Conservation (phyloP, 805 yeast genomes). For the Torulaspora gathmanii region DNA sequence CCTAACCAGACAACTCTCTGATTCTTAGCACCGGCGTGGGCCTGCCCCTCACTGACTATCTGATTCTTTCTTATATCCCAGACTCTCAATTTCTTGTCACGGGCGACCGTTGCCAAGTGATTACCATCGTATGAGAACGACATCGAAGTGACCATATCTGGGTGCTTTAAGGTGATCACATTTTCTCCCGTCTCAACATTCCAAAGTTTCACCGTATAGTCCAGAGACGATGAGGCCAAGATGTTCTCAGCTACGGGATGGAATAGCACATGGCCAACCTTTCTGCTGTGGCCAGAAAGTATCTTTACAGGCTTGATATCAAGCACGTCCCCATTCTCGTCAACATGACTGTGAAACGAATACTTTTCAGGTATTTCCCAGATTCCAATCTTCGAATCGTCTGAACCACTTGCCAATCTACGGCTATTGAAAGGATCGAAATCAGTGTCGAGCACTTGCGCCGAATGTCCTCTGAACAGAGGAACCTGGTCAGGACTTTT, state of each 20-base stretch:
- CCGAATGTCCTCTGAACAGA: conserved; percentile 91
- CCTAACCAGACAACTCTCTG: conserved; percentile 90
- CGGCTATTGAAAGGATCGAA: conserved; percentile 86
- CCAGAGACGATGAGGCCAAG: conserved; percentile 85
- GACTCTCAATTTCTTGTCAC: conserved; percentile 84
- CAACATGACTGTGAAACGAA: conserved; percentile 58
- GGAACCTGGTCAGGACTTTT: conserved; percentile 93
- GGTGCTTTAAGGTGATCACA: conserved; percentile 70
- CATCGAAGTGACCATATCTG: conserved; percentile 89
- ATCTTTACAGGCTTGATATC: conserved; percentile 70
- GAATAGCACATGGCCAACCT: conserved; percentile 86
- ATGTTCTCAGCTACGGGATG: conserved; percentile 87
- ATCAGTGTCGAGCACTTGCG: conserved; percentile 91
- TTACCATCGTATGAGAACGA: conserved; percentile 88
- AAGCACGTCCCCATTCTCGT: conserved; percentile 51
- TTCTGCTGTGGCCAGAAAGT: conserved; percentile 82
- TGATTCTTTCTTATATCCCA: conserved; percentile 84
- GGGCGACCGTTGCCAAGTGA: conserved; percentile 77
- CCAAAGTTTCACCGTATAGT: conserved; percentile 90
- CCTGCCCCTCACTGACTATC: conserved; percentile 75
- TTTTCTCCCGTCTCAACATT: conserved; percentile 71
- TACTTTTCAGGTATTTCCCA: conserved; percentile 87
- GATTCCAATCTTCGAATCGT: conserved; percentile 72
- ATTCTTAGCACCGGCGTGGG: conserved; percentile 90
- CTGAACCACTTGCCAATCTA: conserved; percentile 73